phyloP scores from a whole-genome alignment of 2,329 filamentous ascomycete species.

The Ophioceras dolichostomum region DNA sequence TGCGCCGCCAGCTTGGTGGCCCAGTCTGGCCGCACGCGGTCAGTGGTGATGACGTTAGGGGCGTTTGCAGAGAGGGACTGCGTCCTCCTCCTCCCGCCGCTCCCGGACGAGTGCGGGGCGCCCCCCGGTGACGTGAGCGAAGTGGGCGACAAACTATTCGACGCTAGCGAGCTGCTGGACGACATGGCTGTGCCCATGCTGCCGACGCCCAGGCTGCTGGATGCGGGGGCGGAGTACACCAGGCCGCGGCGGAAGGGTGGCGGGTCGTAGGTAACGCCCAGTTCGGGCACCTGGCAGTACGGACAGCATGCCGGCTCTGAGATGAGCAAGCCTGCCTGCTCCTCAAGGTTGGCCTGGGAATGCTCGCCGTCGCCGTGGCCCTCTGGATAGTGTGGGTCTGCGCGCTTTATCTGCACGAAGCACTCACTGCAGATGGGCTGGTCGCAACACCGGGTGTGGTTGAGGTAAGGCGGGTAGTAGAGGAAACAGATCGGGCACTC shows the following conservation, averaged over 20 bases:
- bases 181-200: constrained; percentile 65
- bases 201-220: constrained; percentile 13
- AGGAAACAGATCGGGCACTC: constrained; percentile 97
- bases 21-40: constrained; percentile 90
- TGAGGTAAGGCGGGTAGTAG: constrained; percentile 89
- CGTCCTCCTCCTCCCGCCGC: constrained; percentile 33
- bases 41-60: constrained; percentile 81
- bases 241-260: constrained; percentile 82
- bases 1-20: constrained; percentile 77
- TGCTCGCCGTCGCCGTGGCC: constrained; percentile 42
- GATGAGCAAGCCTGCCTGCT: constrained; percentile 55
- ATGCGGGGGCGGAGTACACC: constrained; percentile 46
- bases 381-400: constrained; percentile 82
- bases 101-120: constrained; percentile 6
- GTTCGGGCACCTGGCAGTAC: constrained; percentile 90
- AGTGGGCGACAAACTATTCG: constrained; percentile 27
- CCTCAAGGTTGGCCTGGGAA: constrained; percentile 28
- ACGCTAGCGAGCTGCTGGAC: constrained; percentile 69
- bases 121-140: constrained; percentile 17
- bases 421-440: constrained; percentile 97
- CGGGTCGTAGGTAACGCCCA: constrained; percentile 88
- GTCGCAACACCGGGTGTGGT: constrained; percentile 88
- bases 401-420: constrained; percentile 95
- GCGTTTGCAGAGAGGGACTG: constrained; percentile 68
- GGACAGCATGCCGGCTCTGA: constrained; percentile 89